Evolutionary conservation across 2,329 filamentous ascomycete genomes (phyloP), one percentile per base, ranked within the genome.

Genomic region (Monilinia aucupariae): DNA sequence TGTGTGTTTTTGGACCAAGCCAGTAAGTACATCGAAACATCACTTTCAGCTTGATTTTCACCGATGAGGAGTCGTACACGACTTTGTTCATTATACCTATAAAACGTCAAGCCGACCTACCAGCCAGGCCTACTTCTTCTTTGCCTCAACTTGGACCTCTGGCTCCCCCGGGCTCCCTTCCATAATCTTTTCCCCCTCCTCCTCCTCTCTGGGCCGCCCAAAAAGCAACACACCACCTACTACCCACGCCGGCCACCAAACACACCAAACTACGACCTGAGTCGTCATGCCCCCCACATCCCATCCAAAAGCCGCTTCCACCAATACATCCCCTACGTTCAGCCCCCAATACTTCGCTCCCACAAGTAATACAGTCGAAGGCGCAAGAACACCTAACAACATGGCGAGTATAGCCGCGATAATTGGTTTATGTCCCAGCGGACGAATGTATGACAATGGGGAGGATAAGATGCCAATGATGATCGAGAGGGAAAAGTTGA

Each of bases 181-280:
- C 39, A 25, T 9, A 48, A 3, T 27, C 43, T 41, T 25, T 47
- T 37, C 50, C n/a, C 39, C 60, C 17, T 63, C 54, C 39, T 43
- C 60, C 17, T 63, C 54, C 39, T 43, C 52, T 47, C 60, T 49
- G 13, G 71, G 72, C 27, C 55, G 67, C 13, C 81, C 81, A 61
- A 85, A 75, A 51, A 86, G 78, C 30, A 83, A 77, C 7, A 86
- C 74, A 64, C 79, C 78, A 2, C 82, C 89, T 8, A 86, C 82
- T 45, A 94, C 75, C 92, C 92, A 97, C 9, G 91, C 91, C 0
- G 92, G 92, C 89, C 91, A 94, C 92, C 92, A 97, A 50, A 96
- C 86, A 73, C 91, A 89, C 90, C 92, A 96, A n/a, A 96, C 82
- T 13, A 96, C 85, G 22, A 96, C 85, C 64, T 90, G 88, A 1